These are phyloP conservation scores for Nannochloris sp. DNA, from an alignment of 139 green algal genomes.

Conservation along the genomic window DNA sequence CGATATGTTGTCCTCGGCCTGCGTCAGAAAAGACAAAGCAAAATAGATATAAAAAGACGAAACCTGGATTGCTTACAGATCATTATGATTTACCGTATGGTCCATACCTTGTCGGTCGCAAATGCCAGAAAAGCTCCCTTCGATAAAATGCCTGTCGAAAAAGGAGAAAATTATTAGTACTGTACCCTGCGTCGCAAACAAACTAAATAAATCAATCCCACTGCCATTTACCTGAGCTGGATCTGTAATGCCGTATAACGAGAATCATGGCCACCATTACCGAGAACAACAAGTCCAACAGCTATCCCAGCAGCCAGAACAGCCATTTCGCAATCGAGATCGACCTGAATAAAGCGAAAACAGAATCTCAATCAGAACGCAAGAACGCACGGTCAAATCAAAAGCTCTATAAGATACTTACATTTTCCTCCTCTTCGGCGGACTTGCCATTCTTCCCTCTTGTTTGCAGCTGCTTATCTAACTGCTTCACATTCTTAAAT, in stretches of 20 bases:
- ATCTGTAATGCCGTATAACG: too few species aligned
- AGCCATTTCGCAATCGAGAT: constrained; percentile 78
- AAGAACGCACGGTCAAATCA: too few species aligned
- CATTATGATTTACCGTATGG: too few species aligned
- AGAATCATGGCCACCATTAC: constrained; percentile 48
- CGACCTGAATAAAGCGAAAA: constrained; percentile 24
- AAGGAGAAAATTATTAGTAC: background rate
- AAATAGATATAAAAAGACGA: too few species aligned
- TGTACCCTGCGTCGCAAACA: too few species aligned
- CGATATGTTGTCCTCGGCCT: too few species aligned
- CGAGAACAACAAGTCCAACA: constrained; percentile 84
- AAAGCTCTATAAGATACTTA: too few species aligned
- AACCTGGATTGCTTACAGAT: too few species aligned
- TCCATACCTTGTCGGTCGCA: too few species aligned
- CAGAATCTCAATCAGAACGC: too few species aligned
- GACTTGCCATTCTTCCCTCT: background rate
- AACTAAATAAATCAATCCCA: background rate
- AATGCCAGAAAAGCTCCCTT: background rate
- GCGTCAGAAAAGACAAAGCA: too few species aligned
- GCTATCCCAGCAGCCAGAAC: constrained; percentile 81
- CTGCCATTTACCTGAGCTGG: constrained; percentile 1
- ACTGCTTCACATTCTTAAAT: constrained; percentile 69
- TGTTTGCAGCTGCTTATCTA: constrained; percentile 21
- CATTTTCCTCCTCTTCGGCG: background rate
- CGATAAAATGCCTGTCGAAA: background rate